These are phyloP conservation scores for Solanum boliviense DNA, from an alignment of 257 asterid genomes.

Conservation along the genomic window DNA sequence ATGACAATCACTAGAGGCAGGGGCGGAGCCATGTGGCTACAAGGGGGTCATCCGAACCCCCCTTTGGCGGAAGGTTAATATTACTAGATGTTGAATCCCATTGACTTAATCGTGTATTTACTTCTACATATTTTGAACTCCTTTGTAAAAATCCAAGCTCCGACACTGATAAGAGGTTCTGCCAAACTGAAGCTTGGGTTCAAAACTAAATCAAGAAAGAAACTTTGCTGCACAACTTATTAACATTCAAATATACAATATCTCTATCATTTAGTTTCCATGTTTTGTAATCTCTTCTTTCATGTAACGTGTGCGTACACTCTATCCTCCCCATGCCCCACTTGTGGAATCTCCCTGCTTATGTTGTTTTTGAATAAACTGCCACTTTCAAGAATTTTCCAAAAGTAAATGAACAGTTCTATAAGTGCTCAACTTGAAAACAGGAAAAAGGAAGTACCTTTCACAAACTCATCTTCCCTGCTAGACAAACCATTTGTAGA, in stretches of 20 bases:
- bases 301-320: too few species aligned
- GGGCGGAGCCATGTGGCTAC: background rate
- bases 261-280: background rate
- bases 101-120: background rate
- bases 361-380: background rate
- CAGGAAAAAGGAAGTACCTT: slow-evolving; percentile 24
- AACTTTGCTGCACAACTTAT: background rate
- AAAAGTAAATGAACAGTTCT: too few species aligned
- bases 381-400: too few species aligned
- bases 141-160: background rate
- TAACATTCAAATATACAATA: too few species aligned
- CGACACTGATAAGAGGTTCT: background rate
- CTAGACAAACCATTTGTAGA: slow-evolving; percentile 16
- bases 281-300: background rate
- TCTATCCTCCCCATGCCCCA: background rate
- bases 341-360: background rate
- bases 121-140: background rate
- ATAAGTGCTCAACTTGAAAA: background rate
- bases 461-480: slow-evolving; percentile 46
- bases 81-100: background rate
- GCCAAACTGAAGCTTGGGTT: too few species aligned
- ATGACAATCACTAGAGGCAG: background rate
- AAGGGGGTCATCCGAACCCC: background rate
- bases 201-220: background rate
- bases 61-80: background rate